A percentile compares a stretch with the other conserved stretches of the same genome.
These are phyloP conservation scores for Stellera chamaejasme DNA, from an alignment of 345 rosid species.

Conservation along the genomic window DNA sequence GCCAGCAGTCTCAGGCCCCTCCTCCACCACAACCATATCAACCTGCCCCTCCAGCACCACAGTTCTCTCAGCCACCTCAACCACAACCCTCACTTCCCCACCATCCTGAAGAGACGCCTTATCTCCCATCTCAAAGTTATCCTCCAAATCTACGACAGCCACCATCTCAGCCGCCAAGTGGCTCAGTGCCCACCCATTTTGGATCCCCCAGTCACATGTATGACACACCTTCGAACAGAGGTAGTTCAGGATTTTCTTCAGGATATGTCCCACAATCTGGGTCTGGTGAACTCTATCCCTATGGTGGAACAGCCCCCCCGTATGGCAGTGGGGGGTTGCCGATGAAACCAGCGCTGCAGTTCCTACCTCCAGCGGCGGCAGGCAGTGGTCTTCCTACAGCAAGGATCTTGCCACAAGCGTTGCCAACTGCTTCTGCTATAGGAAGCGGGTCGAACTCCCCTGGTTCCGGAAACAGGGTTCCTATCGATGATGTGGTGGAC, in stretches of 20 bases:
- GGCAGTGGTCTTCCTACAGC: slow-evolving; percentile 65
- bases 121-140: slow-evolving; percentile 43
- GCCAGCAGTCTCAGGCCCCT: slow-evolving; percentile 37
- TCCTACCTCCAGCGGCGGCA: slow-evolving; percentile 27
- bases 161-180: slow-evolving; percentile 45
- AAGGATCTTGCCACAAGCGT: slow-evolving; percentile 60
- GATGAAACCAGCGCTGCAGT: slow-evolving; percentile 44
- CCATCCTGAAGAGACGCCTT: slow-evolving; percentile 59
- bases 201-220: slow-evolving; percentile 42
- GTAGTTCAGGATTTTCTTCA: slow-evolving; percentile 52
- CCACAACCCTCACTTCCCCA: slow-evolving; percentile 46
- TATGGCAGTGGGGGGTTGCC: slow-evolving; percentile 41
- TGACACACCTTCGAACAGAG: slow-evolving; percentile 53
- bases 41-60: slow-evolving; percentile 32
- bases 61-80: slow-evolving; percentile 49
- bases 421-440: slow-evolving; percentile 59
- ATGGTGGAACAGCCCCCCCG: slow-evolving; percentile 49
- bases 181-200: slow-evolving; percentile 51
- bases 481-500: slow-evolving; percentile 75
- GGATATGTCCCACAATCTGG: slow-evolving; percentile 44
- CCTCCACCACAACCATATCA: slow-evolving; percentile 54
- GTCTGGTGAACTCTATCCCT: slow-evolving; percentile 41
- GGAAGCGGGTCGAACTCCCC: slow-evolving; percentile 50
- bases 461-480: slow-evolving; percentile 67
- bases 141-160: slow-evolving; percentile 49